Base-by-base conservation (phyloP, 345 rosid species). In the Salix caprea region DNA sequence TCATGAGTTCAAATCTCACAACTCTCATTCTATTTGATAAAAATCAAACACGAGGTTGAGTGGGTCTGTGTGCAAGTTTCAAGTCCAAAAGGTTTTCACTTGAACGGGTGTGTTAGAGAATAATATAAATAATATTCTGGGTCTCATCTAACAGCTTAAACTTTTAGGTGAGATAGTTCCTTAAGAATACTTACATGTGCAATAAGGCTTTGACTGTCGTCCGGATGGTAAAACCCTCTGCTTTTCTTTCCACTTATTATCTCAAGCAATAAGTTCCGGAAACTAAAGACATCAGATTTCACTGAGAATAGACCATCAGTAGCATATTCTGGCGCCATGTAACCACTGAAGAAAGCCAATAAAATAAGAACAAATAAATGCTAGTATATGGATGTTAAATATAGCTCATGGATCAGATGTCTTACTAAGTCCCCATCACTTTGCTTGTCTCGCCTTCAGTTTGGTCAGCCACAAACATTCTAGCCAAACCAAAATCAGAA, bases 401-500 rank as follows among this genome's bases (percentile, higher is more conserved):
- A 32, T 32, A 32, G 36, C 36, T 39, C 42, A 7, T 9, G 42
- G 36, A 32, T 32, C 42, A 39, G 10, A 39, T 8, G 10, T 39
- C 42, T 79, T 74, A 74, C 82, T 74, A 79, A 7, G 82, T 79
- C 4, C 82, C 82, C 4, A 79, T 70, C 5, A 79, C 77, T 19
- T 70, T 42, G 1, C 16, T 73, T 18, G 82, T 74, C n/a, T 79
- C 69, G 36, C 69, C 82, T 67, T 73, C 78, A 46, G 66, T 74
- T 19, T 79, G 78, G 18, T 79, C 73, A 1, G 64, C 73, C n/a
- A 52, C 69, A 44, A 79, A 73, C 8, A 40, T 58, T 44, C 69
- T 79, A 13, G 82, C 82, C 77, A 79, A 24, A 15, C 82, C 82
- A 23, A 79, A 79, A 44, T 79, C 82, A 13, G 77, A 79, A 26